phyloP scores from a whole-genome alignment of 2,329 filamentous ascomycete genomes.

The Neoscytalidium dimidiatum region DNA sequence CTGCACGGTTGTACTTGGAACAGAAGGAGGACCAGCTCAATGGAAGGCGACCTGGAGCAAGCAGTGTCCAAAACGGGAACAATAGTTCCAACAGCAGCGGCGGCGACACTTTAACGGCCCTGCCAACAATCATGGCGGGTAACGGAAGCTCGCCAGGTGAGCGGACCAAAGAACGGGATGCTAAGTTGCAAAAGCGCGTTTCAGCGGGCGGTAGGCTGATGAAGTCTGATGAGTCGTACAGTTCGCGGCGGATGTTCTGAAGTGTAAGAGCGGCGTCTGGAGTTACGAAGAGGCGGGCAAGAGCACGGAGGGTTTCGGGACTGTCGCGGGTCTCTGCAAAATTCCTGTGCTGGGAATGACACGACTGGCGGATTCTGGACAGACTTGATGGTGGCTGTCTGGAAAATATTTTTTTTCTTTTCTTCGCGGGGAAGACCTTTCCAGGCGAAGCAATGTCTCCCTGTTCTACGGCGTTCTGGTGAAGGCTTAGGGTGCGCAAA shows the following conservation, averaged over 20 bases:
- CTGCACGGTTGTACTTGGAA: conserved; percentile 82
- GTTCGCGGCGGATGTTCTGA: conserved; percentile 28
- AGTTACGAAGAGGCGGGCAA: not conserved
- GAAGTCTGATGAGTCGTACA: conserved; percentile 38
- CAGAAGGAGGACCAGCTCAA: conserved; percentile 61
- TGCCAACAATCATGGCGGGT: conserved; percentile 55
- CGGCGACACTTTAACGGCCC: conserved; percentile 62
- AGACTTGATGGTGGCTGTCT: not conserved
- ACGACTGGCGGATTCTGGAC: not conserved
- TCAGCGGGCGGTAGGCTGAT: conserved; percentile 44
- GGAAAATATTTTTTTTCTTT: not conserved
- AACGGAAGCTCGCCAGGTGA: conserved; percentile 43
- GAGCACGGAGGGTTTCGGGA: not conserved
- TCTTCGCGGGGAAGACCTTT: not conserved
- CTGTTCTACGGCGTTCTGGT: not conserved
- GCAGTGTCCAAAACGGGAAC: not conserved
- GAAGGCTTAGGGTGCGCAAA: not conserved
- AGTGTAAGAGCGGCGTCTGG: conserved; percentile 10
- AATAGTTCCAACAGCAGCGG: conserved; percentile 24
- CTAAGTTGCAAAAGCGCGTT: conserved; percentile 41
- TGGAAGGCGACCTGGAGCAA: conserved; percentile 27
- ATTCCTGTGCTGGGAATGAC: not conserved
- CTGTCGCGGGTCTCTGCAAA: not conserved
- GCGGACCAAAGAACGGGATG: conserved; percentile 38
- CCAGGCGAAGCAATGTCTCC: not conserved